phyloP scores from a whole-genome alignment of 352 stramenopile species.

The Globisporangium rhizosaccharum region DNA sequence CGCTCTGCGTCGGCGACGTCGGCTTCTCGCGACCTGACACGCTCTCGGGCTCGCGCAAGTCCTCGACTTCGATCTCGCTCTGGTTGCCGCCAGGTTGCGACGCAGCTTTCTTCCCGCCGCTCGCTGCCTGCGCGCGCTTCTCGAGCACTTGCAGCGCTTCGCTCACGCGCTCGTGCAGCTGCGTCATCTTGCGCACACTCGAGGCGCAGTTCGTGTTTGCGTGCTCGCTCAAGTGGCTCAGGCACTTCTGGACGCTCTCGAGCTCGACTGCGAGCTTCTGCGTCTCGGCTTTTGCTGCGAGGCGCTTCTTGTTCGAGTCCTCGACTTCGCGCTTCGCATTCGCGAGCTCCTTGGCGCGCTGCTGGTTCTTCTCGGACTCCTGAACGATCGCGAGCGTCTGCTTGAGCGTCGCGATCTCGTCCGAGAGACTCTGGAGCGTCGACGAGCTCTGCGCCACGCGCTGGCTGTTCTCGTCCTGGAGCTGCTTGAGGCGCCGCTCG shows the following conservation, averaged over 20 bases:
- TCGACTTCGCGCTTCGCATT: slow-evolving; percentile 68
- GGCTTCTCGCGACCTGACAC: slow-evolving; percentile 22
- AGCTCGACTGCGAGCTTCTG: slow-evolving; percentile 75
- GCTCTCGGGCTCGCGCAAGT: slow-evolving; percentile 43
- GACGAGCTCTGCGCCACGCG: slow-evolving; percentile 32
- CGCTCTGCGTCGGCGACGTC: slow-evolving; percentile 31
- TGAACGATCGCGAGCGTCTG: slow-evolving; percentile 51
- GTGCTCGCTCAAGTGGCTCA: slow-evolving; percentile 47
- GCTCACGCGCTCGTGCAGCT: slow-evolving; percentile 60
- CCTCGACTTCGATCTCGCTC: slow-evolving; percentile 35
- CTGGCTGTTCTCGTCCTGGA: slow-evolving; percentile 53
- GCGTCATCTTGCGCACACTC: slow-evolving; percentile 51
- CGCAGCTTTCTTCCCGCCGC: slow-evolving; percentile 17
- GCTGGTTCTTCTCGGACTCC: slow-evolving; percentile 66
- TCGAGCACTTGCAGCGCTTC: slow-evolving; percentile 65
- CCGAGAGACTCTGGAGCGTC: slow-evolving; percentile 44
- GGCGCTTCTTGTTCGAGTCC: slow-evolving; percentile 75
- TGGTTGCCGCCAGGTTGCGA: slow-evolving; percentile 12
- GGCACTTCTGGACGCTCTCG: slow-evolving; percentile 59
- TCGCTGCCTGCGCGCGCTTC: slow-evolving; percentile 33
- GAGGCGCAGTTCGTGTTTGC: slow-evolving; percentile 47
- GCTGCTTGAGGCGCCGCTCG: slow-evolving; percentile 51
- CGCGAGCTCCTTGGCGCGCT: slow-evolving; percentile 60
- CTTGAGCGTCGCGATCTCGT: slow-evolving; percentile 59
- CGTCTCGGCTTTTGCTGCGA: slow-evolving; percentile 76